phyloP scores from a whole-genome alignment of 1,284 basidiomycete species.

The Malassezia nana region DNA sequence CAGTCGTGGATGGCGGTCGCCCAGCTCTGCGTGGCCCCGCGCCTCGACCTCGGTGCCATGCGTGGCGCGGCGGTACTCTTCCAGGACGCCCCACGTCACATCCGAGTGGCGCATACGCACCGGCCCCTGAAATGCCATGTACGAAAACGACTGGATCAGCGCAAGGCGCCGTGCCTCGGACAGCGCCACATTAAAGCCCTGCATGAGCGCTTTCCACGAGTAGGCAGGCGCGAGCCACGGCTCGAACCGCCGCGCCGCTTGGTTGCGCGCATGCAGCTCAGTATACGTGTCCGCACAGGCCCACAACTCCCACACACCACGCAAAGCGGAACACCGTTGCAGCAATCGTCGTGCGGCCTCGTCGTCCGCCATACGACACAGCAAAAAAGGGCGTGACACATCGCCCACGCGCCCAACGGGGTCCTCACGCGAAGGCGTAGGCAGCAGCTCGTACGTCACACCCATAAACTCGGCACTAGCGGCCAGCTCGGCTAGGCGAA shows the following conservation, averaged over 20 bases:
- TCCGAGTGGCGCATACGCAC: conserved; percentile 76
- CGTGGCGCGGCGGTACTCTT: conserved; percentile 62
- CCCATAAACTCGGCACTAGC: conserved; percentile 31
- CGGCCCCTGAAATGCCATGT: conserved; percentile 71
- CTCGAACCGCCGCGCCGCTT: conserved; percentile 16
- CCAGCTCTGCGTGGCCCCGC: conserved; percentile 21
- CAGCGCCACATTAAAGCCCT: conserved; percentile 33
- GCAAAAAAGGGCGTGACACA: conserved; percentile 26
- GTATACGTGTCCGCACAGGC: conserved; percentile 31
- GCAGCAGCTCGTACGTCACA: conserved; percentile 32
- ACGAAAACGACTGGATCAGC: conserved; percentile 72
- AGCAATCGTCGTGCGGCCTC: conserved; percentile 66
- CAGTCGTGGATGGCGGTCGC: conserved; percentile 28
- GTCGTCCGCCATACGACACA: conserved; percentile 33
- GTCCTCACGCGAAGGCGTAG: conserved; percentile 20
- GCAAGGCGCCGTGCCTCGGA: conserved; percentile 20
- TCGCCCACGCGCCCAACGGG: conserved; percentile 14
- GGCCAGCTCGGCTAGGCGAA: conserved; percentile 37
- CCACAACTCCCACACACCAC: conserved; percentile 55
- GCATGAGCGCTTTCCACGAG: conserved; percentile 39
- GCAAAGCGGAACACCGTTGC: conserved; percentile 69
- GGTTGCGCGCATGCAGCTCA: conserved; percentile 32
- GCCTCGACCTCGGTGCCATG: conserved; percentile 6
- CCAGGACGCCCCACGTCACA: conserved; percentile 67
- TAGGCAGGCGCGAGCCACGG: conserved; percentile 17